Evolutionary conservation across 2,329 filamentous ascomycete genomes (phyloP).

Genomic region (Hyphodiscus sp.): DNA sequence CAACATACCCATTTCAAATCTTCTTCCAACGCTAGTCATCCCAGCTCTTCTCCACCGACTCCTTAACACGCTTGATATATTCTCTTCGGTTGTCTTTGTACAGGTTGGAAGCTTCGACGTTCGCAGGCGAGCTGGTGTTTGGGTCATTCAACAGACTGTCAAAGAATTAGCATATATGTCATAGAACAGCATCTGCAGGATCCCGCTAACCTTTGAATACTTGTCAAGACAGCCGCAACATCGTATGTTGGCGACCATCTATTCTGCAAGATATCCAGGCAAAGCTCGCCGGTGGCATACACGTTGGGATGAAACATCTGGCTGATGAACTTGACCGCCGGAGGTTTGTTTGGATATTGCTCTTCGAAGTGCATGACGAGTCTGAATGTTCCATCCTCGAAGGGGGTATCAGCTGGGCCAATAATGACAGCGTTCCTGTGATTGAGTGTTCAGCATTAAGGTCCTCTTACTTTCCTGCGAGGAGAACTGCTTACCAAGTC

Average conservation of each 20-base stretch:
- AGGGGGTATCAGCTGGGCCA: conserved; percentile 91
- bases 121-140: conserved; percentile 96
- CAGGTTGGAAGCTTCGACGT: conserved; percentile 94
- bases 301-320: conserved; percentile 99
- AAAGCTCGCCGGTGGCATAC: conserved; percentile 93
- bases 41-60: conserved; percentile 99
- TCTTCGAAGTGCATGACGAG: conserved; percentile 99
- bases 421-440: conserved; percentile 97
- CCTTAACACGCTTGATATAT: conserved; percentile 88
- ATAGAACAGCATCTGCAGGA: neutral
- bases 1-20: neutral
- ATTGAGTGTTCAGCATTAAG: conserved; percentile 7
- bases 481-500: conserved; percentile 62
- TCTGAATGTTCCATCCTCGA: conserved; percentile 95
- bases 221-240: conserved; percentile 92
- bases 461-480: neutral
- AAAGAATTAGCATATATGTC: conserved; percentile 26
- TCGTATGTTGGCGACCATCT: conserved; percentile 98
- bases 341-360: conserved; percentile 97
- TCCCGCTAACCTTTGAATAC: conserved; percentile 76
- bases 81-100: conserved; percentile 98
- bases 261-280: conserved; percentile 94
- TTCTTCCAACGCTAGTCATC: conserved; percentile 58
- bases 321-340: conserved; percentile 96
- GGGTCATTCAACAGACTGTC: conserved; percentile 88